These are phyloP conservation scores for Chaetomium sp. DNA, from an alignment of 2,329 filamentous ascomycete species.

Conservation along the genomic window DNA sequence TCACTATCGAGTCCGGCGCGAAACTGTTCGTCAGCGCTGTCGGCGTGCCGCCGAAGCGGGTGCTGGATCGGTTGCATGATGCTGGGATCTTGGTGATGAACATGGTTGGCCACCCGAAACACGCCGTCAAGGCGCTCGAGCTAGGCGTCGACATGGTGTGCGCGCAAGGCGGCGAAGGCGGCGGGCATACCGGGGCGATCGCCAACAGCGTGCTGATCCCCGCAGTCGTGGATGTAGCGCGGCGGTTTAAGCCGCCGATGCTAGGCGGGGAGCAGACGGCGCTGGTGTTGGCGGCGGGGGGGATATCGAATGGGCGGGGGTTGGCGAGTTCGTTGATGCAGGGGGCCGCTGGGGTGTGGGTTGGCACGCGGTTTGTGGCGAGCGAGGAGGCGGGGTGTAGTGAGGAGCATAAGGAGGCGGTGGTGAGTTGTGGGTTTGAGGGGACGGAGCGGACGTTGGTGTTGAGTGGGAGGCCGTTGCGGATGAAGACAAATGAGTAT, in stretches of 20 bases:
- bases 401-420: conserved; percentile 74
- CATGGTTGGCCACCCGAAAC: conserved; percentile 91
- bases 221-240: conserved; percentile 76
- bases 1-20: conserved; percentile 78
- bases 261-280: conserved; percentile 60
- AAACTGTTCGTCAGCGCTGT: conserved; percentile 82
- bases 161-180: conserved; percentile 87
- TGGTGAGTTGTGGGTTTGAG: conserved; percentile 70
- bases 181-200: conserved; percentile 86
- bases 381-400: conserved; percentile 74
- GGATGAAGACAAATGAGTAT: conserved; percentile 78
- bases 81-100: conserved; percentile 88
- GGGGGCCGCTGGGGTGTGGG: conserved; percentile 85
- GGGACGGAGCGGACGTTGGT: conserved; percentile 81
- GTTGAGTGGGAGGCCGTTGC: conserved; percentile 71
- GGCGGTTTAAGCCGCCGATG: conserved; percentile 60
- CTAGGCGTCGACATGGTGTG: conserved; percentile 87
- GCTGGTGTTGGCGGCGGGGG: conserved; percentile 82
- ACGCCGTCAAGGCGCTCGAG: conserved; percentile 81
- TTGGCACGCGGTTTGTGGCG: conserved; percentile 88
- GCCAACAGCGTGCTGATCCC: conserved; percentile 83
- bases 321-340: conserved; percentile 80
- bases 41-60: conserved; percentile 68
- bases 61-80: conserved; percentile 71
- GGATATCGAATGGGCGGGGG: conserved; percentile 74